phyloP scores from a whole-genome alignment of 176 grass and related monocot genomes.

The Oryza longistaminata region DNA sequence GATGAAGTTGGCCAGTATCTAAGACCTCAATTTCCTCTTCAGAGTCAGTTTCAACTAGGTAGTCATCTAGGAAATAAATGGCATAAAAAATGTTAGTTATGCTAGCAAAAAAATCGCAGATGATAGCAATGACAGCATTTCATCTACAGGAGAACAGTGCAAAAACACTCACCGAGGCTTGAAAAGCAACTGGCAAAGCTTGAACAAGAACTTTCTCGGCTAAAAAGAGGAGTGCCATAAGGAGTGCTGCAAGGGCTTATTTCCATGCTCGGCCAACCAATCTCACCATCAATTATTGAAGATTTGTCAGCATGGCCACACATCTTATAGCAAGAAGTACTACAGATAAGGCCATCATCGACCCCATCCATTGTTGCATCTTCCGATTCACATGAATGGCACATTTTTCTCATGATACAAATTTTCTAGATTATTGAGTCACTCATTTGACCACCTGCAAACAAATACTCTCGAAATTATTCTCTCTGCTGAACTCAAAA shows the following conservation, averaged over 20 bases:
- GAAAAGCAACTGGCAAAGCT: slow-evolving; percentile 74
- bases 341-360: slow-evolving; percentile 28
- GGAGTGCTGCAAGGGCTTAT: slow-evolving; percentile 45
- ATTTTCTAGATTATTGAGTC: slow-evolving; percentile 34
- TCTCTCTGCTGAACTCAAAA: neutral
- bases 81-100: slow-evolving; percentile 16
- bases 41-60: slow-evolving; percentile 43
- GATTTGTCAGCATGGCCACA: slow-evolving; percentile 34
- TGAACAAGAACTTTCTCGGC: slow-evolving; percentile 63
- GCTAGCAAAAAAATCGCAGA: slow-evolving; percentile 14
- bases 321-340: slow-evolving; percentile 33
- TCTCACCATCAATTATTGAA: slow-evolving; percentile 35
- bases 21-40: slow-evolving; percentile 43
- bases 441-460: slow-evolving; percentile 42
- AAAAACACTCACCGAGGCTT: slow-evolving; percentile 53
- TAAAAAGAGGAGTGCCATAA: slow-evolving; percentile 56
- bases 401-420: slow-evolving; percentile 65
- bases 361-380: slow-evolving; percentile 41
- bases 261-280: slow-evolving; percentile 24
- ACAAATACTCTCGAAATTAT: slow-evolving; percentile 27
- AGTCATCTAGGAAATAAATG: slow-evolving; percentile 49
- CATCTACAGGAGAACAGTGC: slow-evolving; percentile 14
- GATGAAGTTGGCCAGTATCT: slow-evolving; percentile 46
- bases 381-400: slow-evolving; percentile 51
- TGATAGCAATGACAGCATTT: slow-evolving; percentile 7